A percentile compares a stretch with the other conserved stretches of the same genome.
These are phyloP conservation scores for Strobilomyces echinocephalus DNA, from an alignment of 768 basidiomycete species.

Conservation along the genomic window DNA sequence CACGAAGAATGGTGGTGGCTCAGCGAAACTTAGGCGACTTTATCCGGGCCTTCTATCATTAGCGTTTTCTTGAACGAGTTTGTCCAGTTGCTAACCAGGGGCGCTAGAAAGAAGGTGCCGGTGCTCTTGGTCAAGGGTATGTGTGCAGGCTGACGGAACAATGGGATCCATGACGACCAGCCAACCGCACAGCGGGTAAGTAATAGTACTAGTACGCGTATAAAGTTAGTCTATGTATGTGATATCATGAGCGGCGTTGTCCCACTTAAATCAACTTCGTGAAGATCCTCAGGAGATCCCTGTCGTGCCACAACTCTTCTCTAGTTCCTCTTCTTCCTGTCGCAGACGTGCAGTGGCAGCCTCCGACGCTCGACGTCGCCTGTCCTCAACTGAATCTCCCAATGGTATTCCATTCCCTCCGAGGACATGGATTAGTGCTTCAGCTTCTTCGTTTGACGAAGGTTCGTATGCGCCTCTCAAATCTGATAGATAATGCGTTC, in stretches of 20 bases:
- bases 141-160: too few relatives aligned
- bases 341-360: conserved; percentile 59
- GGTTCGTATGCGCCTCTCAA: conserved; percentile 44
- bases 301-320: conserved; percentile 64
- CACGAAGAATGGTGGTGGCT: neutral
- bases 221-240: too few relatives aligned
- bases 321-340: conserved; percentile 67
- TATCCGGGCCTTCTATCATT: too few relatives aligned
- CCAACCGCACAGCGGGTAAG: too few relatives aligned
- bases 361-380: conserved; percentile 49
- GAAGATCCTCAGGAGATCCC: neutral
- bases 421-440: conserved; percentile 49
- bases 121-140: too few relatives aligned
- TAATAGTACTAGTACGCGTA: too few relatives aligned
- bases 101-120: too few relatives aligned
- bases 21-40: neutral
- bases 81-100: too few relatives aligned
- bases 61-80: too few relatives aligned
- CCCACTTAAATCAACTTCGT: neutral
- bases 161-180: too few relatives aligned
- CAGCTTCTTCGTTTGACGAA: conserved; percentile 51
- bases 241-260: too few relatives aligned
- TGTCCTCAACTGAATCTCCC: conserved; percentile 52
- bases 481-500: conserved; percentile 49
- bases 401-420: conserved; percentile 38